Conservation (phyloP, 768 basidiomycete genomes). For the Lactifluus hygrophoroides region DNA sequence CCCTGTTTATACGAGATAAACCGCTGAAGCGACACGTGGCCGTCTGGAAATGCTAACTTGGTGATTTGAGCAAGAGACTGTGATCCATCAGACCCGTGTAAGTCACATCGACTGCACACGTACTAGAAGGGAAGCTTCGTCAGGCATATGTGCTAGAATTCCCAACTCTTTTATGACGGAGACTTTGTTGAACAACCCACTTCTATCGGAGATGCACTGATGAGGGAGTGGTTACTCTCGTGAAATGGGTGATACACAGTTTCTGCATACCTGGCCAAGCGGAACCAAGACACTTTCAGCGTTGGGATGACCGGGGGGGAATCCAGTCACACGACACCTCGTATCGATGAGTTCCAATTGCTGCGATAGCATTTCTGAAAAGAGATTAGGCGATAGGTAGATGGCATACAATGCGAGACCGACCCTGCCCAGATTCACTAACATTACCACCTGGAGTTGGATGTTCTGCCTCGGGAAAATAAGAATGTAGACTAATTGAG, state of each 20-base stretch:
- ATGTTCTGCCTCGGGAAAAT: background rate
- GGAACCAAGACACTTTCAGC: background rate
- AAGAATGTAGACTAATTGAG: slow-evolving; percentile 1
- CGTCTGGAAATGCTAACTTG: slow-evolving; percentile 15
- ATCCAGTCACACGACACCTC: background rate
- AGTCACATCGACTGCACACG: background rate
- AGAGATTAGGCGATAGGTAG: background rate
- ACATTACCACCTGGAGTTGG: background rate
- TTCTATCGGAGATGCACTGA: background rate
- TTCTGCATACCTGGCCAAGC: background rate
- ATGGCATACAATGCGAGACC: background rate
- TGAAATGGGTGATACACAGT: too few relatives aligned
- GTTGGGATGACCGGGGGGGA: background rate
- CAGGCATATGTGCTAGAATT: slow-evolving; percentile 5
- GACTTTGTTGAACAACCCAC: background rate
- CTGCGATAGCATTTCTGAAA: background rate
- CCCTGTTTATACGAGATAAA: slow-evolving; percentile 49
- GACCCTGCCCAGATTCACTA: background rate
- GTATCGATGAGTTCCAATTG: background rate
- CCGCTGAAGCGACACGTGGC: slow-evolving; percentile 31
- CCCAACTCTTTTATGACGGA: slow-evolving; percentile 14
- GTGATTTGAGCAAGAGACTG: slow-evolving; percentile 28
- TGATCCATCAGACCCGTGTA: background rate
- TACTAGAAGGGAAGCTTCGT: background rate
- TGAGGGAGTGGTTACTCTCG: background rate